phyloP scores from a whole-genome alignment of 805 yeast genomes.

The Candida broadrunensis region DNA sequence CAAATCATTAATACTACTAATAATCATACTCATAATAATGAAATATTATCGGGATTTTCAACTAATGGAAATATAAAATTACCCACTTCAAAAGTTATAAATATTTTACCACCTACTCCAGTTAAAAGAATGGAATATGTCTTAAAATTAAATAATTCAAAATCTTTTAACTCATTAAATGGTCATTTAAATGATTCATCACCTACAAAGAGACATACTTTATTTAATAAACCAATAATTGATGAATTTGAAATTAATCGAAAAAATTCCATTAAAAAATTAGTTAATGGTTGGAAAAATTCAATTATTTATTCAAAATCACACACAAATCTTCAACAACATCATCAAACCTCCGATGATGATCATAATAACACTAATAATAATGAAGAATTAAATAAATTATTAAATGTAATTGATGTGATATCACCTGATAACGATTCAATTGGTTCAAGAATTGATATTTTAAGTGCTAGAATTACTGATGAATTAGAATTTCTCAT shows the following conservation, averaged over 20 bases:
- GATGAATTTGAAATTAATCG: conserved; percentile 11
- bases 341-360: neutral
- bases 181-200: too few relatives aligned
- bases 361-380: neutral
- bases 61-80: conserved; percentile 49
- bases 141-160: neutral
- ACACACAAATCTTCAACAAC: neutral
- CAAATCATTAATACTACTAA: neutral
- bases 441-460: conserved; percentile 48
- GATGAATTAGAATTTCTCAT: conserved; percentile 63
- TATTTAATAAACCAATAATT: neutral
- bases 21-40: neutral
- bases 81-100: conserved; percentile 44
- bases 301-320: conserved; percentile 17
- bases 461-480: conserved; percentile 66
- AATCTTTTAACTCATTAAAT: neutral
- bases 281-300: conserved; percentile 42
- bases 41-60: conserved; percentile 36
- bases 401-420: conserved; percentile 15
- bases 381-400: conserved; percentile 4
- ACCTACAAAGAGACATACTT: neutral
- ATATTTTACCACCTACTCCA: conserved; percentile 65
- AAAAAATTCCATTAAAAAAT: conserved; percentile 32
- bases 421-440: conserved; percentile 2
- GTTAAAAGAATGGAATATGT: conserved; percentile 54